Evolutionary conservation across 2,329 filamentous ascomycete genomes (phyloP).

Genomic region (Penicillium digitatum): DNA sequence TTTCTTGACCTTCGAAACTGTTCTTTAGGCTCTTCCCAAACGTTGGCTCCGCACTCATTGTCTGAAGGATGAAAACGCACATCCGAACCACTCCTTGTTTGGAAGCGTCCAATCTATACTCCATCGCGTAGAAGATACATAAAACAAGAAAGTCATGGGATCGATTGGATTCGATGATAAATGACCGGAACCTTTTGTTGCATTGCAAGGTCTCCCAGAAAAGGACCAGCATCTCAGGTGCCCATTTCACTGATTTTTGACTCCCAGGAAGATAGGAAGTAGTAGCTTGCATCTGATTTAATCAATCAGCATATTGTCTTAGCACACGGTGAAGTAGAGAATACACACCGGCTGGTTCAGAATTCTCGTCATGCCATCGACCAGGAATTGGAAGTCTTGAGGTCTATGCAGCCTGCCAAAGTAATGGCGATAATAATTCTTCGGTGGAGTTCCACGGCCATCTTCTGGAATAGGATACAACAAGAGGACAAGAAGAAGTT

Average conservation of each 20-base stretch:
- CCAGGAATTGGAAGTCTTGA: constrained; percentile 95
- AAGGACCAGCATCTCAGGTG: constrained; percentile 91
- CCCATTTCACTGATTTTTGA: constrained; percentile 76
- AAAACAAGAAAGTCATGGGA: constrained; percentile 90
- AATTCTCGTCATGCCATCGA: constrained; percentile 89
- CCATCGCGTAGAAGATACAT: constrained; percentile 86
- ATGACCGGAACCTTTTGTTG: constrained; percentile 94
- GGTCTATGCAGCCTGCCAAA: constrained; percentile 84
- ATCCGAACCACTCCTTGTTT: constrained; percentile 92
- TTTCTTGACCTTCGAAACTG: constrained; percentile 81
- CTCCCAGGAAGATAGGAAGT: constrained; percentile 82
- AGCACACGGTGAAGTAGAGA: not conserved
- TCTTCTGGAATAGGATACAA: constrained; percentile 84
- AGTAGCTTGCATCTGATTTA: constrained; percentile 68
- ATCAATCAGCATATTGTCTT: constrained; percentile 11
- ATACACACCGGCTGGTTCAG: constrained; percentile 70
- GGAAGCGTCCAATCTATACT: constrained; percentile 77
- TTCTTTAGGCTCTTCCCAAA: constrained; percentile 90
- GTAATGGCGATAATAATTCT: constrained; percentile 93
- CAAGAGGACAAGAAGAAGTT: constrained; percentile 79
- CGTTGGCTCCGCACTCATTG: constrained; percentile 83
- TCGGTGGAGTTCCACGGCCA: constrained; percentile 60
- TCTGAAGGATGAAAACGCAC: constrained; percentile 96
- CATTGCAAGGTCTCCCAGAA: constrained; percentile 98
- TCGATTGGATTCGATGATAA: constrained; percentile 92